phyloP scores from a whole-genome alignment of 2,329 filamentous ascomycete species.

The Diaporthe nobilis region DNA sequence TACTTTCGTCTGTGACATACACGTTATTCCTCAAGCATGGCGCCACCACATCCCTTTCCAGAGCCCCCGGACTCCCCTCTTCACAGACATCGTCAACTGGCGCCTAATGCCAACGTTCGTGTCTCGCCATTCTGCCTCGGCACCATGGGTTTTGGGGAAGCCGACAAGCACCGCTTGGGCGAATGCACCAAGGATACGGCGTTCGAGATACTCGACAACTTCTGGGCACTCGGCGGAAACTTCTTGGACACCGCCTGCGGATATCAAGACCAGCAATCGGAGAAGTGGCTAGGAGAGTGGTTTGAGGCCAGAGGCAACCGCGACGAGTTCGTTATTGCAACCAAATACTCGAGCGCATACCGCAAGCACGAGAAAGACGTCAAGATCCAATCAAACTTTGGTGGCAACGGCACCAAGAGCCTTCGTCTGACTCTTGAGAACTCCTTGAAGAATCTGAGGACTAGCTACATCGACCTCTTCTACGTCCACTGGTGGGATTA shows the following conservation, averaged over 20 bases:
- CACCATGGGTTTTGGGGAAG: too few species aligned
- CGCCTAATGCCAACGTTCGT: too few species aligned
- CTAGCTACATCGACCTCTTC: constrained; percentile 60
- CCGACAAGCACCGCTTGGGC: too few species aligned
- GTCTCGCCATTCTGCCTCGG: too few species aligned
- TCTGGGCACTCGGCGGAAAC: constrained; percentile 60
- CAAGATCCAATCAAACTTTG: constrained; percentile 57
- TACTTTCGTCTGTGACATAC: too few species aligned
- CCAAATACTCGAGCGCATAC: constrained; percentile 70
- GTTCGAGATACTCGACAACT: too few species aligned
- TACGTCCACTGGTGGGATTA: constrained; percentile 62
- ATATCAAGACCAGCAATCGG: constrained; percentile 75
- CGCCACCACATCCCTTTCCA: too few species aligned
- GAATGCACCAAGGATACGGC: too few species aligned
- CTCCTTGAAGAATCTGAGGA: constrained; percentile 60
- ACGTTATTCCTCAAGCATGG: too few species aligned
- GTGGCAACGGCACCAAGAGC: constrained; percentile 74
- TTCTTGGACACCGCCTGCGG: constrained; percentile 81
- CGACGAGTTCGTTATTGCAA: constrained; percentile 77
- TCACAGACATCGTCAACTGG: too few species aligned
- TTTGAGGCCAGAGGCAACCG: constrained; percentile 74
- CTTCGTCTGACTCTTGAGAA: constrained; percentile 67
- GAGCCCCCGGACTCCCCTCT: too few species aligned
- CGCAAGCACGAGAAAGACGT: constrained; percentile 54
- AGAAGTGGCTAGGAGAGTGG: constrained; percentile 79